A percentile compares a stretch with the other conserved stretches of the same genome.
phyloP scores from a whole-genome alignment of 2,329 filamentous ascomycete species.

The Apiospora sp. region DNA sequence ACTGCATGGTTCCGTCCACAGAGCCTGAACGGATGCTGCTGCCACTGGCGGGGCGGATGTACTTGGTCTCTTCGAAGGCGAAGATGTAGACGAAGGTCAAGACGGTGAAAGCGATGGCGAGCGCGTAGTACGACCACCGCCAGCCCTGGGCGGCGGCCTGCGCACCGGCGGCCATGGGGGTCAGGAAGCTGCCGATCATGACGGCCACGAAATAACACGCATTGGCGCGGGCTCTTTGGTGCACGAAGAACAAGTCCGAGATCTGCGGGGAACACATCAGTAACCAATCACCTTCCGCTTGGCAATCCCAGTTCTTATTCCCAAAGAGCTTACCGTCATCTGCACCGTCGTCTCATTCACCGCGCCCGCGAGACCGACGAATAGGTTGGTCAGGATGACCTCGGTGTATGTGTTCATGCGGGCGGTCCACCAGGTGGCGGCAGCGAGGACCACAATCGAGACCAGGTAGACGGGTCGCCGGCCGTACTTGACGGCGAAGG shows the following conservation, averaged over 20 bases:
- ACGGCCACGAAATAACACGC: conserved; percentile 43
- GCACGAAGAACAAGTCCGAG: conserved; percentile 44
- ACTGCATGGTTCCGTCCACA: neutral
- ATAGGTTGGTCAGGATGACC: conserved; percentile 37
- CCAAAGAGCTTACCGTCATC: conserved; percentile 42
- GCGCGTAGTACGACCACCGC: conserved; percentile 42
- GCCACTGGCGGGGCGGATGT: conserved; percentile 30
- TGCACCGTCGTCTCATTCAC: conserved; percentile 50
- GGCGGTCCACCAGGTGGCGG: conserved; percentile 35
- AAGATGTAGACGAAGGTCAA: conserved; percentile 29
- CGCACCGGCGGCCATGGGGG: conserved; percentile 42
- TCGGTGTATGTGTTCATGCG: conserved; percentile 35
- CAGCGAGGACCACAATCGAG: conserved; percentile 36
- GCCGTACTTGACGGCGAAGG: conserved; percentile 45
- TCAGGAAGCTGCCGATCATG: conserved; percentile 43
- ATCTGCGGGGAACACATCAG: conserved; percentile 32
- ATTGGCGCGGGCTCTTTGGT: conserved; percentile 43
- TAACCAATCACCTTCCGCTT: neutral
- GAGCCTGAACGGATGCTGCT: neutral
- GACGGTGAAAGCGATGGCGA: conserved; percentile 31
- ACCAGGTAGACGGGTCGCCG: conserved; percentile 42
- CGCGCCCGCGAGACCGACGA: conserved; percentile 47
- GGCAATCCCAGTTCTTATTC: accelerated
- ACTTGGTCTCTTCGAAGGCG: conserved; percentile 39
- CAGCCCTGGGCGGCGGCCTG: conserved; percentile 37